Base-by-base conservation (phyloP, 768 basidiomycete genomes). In the Crepidotus variabilis region DNA sequence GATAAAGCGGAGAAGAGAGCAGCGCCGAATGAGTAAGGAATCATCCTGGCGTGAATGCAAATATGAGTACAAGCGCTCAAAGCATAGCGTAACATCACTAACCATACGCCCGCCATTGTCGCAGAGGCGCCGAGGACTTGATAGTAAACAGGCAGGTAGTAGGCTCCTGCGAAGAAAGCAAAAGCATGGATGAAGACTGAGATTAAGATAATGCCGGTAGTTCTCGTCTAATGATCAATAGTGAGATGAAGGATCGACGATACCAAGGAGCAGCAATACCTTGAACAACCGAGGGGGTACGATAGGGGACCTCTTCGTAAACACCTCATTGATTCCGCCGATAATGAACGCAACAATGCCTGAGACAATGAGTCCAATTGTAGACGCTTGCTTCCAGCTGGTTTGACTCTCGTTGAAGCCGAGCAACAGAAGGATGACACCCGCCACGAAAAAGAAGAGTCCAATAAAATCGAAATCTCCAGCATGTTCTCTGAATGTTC, bases 71-170 rank as follows among this genome's bases (percentile, higher is more conserved):
- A 43, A 23, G 18, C 10, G 18, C 14, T 28, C 7, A 55, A 20
- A 20, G 43, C 6, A 54, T 20, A 47, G 35, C 20, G 56, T 36
- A 24, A 50, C 51, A 39, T 22, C 13, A 34, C 72, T 67, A 66
- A 85, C 86, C 79, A 73, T 28, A 90, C 76, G 48, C 86, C 87
- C 24, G 87, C 78, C 50, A 70, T 75, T 0, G 87, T 90, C 8
- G 89, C 86, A 3, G 86, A 86, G 0, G 87, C 75, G 0, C 90
- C 90, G 10, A 90, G 76, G 3, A 86, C 81, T 71, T 92, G 90
- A 68, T 78, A 92, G 63, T 86, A 92, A 2, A 91, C 63, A 0
- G 89, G 89, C 8, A 92, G 76, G 62, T 90, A 90, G 62, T 73
- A 86, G 46, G 83, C 80, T 28, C 78, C 80, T 79, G 36, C 39